Evolutionary conservation across 176 grass and related monocot species (phyloP), one percentile per base, ranked within the genome.

Genomic region (Rhipidocladum racemiflorum): DNA sequence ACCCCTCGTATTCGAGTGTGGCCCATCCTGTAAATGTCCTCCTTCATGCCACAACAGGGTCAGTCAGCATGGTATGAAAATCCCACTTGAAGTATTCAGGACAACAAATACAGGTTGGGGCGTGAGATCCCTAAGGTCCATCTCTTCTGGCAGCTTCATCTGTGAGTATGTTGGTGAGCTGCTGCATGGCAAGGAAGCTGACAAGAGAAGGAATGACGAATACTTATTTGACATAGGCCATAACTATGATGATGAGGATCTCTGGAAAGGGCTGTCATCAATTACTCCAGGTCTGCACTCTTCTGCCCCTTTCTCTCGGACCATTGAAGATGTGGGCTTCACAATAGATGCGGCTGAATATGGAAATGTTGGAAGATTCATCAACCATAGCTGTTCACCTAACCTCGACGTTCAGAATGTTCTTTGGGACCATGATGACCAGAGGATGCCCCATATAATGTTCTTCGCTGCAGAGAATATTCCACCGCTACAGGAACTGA

Each of bases 91-190:
- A 74, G 85, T 97, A 61, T 97, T 94, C 83, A 92, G 85, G 61
- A 97, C 89, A 44, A 50, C 55, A 23, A 81, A 73, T 39, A 91
- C 61, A 74, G 94, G 91, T 25, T 94, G 91, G 91, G 94, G 94
- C 2, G 91, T 97, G 62, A 83, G 94, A 81, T 97, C 91, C 36
- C 32, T 97, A 61, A 82, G 77, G 35, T 94, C 91, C 20, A 97
- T 97, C 51, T 62, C 87, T 51, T 85, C 94, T 24, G 91, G 94
- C 21, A 92, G 91, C 57, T 97, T 94, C 48, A 67, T 94, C 61
- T 97, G 91, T 7, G 89, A 97, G 84, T 97, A 92, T 82, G 68
- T 88, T 43, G 94, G 94, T n/a, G 85, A 87, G 67, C 61, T 97
- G 35, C 70, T 94, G 12, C 34, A 67, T 61, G 83, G 81, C 34